Conservation (phyloP, 805 yeast genomes). For the Metschnikowia orientalis region DNA sequence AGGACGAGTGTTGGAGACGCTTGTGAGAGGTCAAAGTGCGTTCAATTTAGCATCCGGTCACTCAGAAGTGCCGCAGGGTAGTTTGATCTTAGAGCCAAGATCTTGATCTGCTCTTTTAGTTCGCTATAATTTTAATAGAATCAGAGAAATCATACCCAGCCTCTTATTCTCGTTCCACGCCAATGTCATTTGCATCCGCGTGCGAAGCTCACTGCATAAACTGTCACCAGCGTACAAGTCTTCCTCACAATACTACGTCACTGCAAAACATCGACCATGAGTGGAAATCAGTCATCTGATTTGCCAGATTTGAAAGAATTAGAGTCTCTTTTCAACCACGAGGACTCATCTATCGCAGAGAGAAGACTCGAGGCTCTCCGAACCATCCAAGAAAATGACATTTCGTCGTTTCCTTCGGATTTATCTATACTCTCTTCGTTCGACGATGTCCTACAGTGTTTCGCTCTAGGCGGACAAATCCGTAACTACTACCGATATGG, state of each 20-base stretch:
- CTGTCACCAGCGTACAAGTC: no score
- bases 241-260: no score
- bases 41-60: conserved; percentile 56
- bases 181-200: no score
- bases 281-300: no score
- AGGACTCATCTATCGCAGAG: conserved; percentile 13
- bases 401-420: conserved; percentile 29
- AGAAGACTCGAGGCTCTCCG: conserved; percentile 13
- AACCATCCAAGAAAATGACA: conserved; percentile 15
- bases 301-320: conserved; percentile 15
- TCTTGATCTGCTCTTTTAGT: conserved; percentile 6
- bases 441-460: conserved; percentile 81
- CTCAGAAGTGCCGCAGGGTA: conserved; percentile 54
- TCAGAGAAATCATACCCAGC: no score
- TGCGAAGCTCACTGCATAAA: no score
- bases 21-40: conserved; percentile 70
- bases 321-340: conserved; percentile 10
- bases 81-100: conserved; percentile 58
- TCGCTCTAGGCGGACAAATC: conserved; percentile 86
- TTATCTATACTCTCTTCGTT: conserved; percentile 61
- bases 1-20: conserved; percentile 78
- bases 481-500: conserved; percentile 84
- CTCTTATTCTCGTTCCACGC: no score
- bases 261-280: no score
- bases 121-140: no score